Base-by-base conservation (phyloP, 192 early-diverging fungal genomes). In the Jimgerdemannia flammicorona region DNA sequence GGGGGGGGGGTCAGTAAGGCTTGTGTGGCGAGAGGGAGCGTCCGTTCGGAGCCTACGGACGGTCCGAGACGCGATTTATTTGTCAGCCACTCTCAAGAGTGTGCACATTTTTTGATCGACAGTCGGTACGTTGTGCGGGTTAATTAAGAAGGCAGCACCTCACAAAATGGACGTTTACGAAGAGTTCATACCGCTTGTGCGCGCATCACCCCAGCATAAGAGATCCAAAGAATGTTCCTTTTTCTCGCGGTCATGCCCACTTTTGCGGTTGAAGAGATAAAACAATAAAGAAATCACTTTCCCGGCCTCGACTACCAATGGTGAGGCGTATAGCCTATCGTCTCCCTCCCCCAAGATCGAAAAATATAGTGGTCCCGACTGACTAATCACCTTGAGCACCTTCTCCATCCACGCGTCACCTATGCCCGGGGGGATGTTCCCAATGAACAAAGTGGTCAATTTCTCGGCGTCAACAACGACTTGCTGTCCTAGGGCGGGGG, bases 371-470 rank as follows among this genome's bases (percentile, higher is more conserved):
- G 1, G 29, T 1, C 29, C 29, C 29, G 29, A 29, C 29, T 29
- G 29, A 29, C 29, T 63, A 18, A 11, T 75, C 71, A 91, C 91
- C 85, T 84, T 82, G 11, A 94, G 81, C 19, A 94, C 72, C 66
- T 83, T 79, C 71, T 91, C 88, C 74, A 94, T 91, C 80, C 84
- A 87, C 4, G 74, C 84, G 74, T 94, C 91, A 44, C 77, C 84
- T 10, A 93, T 84, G 2, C 92, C 93, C 18, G 91, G 85, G 3
- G 90, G 80, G 72, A 93, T 94, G 3, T 84, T 84, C 42, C 88
- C 89, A 66, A 94, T 87, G 77, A 91, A 94, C 7, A 93, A 71
- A 7, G 91, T 93, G 17, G 88, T 89, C 64, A 92, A 79, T 75
- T 91, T 93, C 39, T 91, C 89, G 67, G 66, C 74, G 29, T 83